Percentiles rank a stretch among this genome's conserved stretches.
Conservation (phyloP, 2,329 filamentous ascomycete genomes). For the Phialocephala subalpina region DNA sequence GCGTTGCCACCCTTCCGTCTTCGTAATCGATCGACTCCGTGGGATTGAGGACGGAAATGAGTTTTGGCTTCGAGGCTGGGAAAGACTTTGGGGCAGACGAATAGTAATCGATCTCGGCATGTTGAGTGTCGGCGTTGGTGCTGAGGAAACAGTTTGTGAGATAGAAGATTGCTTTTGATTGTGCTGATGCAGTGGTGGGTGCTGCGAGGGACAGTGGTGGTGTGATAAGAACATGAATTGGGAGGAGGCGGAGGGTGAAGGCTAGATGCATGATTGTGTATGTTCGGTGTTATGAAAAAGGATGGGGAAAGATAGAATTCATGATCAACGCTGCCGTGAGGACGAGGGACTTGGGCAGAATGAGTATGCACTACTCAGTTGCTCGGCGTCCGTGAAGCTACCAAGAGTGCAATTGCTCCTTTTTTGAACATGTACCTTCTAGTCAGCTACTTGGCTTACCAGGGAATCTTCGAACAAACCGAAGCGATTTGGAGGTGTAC, state of each 20-base stretch:
- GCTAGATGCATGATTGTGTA: not conserved
- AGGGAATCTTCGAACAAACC: no score
- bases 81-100: not conserved
- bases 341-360: no score
- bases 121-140: not conserved
- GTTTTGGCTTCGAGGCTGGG: not conserved
- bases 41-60: not conserved
- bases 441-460: no score
- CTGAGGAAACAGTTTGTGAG: not conserved
- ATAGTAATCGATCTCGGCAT: not conserved
- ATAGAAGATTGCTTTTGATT: not conserved
- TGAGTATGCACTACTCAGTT: no score
- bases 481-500: no score
- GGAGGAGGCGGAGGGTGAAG: not conserved
- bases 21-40: constrained; percentile 10
- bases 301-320: not conserved
- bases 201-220: not conserved
- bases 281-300: not conserved
- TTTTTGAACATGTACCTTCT: no score
- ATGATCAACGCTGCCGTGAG: no score
- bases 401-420: no score
- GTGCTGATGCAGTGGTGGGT: not conserved
- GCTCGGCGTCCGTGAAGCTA: no score
- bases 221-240: not conserved
- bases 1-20: constrained; percentile 3